These are phyloP conservation scores for Hydrangea macrophylla DNA, from an alignment of 148 eudicot species.

Conservation along the genomic window DNA sequence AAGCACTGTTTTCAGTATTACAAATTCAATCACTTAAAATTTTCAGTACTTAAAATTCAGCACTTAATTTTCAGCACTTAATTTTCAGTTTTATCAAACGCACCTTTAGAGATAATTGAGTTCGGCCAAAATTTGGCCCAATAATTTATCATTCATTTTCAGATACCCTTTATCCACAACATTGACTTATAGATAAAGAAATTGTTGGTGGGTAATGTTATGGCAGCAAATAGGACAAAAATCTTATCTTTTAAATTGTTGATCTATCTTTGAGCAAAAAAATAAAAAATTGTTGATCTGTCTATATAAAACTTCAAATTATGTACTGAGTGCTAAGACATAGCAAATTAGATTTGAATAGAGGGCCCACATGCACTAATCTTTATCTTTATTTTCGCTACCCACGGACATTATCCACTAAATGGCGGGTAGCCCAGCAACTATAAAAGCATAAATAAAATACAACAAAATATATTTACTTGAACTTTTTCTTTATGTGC, in stretches of 20 bases:
- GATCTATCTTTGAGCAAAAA: no score
- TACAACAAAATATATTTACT: neutral
- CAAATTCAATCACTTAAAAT: no score
- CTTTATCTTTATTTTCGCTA: no score
- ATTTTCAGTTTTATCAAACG: no score
- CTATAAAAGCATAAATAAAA: neutral
- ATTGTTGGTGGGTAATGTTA: neutral
- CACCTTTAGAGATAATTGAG: no score
- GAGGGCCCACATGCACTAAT: neutral
- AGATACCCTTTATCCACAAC: neutral
- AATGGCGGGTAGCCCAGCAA: neutral
- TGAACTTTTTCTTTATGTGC: no score
- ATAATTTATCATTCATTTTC: no score
- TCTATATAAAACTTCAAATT: no score
- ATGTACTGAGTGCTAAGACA: neutral
- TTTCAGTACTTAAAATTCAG: no score
- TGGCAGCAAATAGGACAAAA: neutral
- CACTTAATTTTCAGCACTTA: no score
- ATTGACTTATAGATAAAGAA: neutral
- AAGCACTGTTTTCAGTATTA: no score
- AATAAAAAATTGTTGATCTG: neutral
- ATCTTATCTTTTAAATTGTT: neutral
- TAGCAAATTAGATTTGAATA: neutral
- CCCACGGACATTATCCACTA: constrained; percentile 11
- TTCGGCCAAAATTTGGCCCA: no score